Evolutionary conservation across 495 filamentous ascomycete genomes (phyloP).

Genomic region (Talaromyces proteolyticus): DNA sequence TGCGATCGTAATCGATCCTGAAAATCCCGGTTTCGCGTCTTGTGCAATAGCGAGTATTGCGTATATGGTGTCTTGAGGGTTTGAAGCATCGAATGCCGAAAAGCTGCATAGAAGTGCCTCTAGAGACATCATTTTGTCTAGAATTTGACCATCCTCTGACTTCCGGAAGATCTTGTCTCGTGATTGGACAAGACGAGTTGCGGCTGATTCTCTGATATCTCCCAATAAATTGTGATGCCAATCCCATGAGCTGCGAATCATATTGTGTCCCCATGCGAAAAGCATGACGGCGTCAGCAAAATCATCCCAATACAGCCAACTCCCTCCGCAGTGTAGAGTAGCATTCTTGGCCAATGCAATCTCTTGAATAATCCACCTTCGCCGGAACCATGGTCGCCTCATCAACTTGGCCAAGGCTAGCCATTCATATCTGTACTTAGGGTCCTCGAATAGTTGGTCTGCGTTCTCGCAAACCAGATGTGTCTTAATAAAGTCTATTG

Average conservation of each 20-base stretch:
- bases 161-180: constrained; percentile 4
- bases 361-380: constrained; percentile 6
- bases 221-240: background rate
- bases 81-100: background rate
- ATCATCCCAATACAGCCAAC: background rate
- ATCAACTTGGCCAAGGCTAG: background rate
- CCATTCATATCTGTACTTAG: constrained; percentile 2
- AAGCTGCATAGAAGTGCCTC: constrained; percentile 1
- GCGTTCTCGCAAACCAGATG: background rate
- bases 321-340: background rate
- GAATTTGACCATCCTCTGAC: background rate
- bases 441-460: background rate
- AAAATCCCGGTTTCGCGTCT: background rate
- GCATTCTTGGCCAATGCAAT: constrained; percentile 3
- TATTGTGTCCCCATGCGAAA: background rate
- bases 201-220: constrained; percentile 1
- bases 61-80: constrained; percentile 4
- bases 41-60: background rate
- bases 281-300: constrained; percentile 5
- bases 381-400: constrained; percentile 3
- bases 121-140: background rate
- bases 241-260: background rate
- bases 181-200: background rate
- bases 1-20: background rate
- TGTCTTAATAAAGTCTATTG: constrained; percentile 2